These are phyloP conservation scores for Thermothelomyces thermophilus DNA, from an alignment of 2,329 filamentous ascomycete species.

Conservation along the genomic window DNA sequence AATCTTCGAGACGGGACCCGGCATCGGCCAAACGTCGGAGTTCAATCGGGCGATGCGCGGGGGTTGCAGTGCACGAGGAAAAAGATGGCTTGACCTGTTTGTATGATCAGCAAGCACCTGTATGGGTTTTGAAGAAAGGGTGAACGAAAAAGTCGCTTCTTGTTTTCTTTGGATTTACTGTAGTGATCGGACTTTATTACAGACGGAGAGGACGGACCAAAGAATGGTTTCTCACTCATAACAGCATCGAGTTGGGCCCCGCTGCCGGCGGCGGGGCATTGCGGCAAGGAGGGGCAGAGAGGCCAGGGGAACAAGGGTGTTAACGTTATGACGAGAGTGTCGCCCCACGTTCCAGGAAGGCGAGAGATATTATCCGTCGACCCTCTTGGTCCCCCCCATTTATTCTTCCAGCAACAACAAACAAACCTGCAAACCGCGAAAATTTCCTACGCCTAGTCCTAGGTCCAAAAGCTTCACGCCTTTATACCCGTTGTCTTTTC, in stretches of 20 bases:
- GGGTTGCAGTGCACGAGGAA: neutral
- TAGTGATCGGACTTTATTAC: no score
- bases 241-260: neutral
- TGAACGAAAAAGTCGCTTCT: neutral
- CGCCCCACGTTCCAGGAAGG: conserved; percentile 5
- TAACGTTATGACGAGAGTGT: neutral
- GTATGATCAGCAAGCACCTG: neutral
- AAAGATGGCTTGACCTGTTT: no score
- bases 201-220: no score
- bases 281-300: neutral
- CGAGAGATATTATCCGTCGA: conserved; percentile 3
- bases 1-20: neutral
- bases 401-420: neutral
- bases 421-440: neutral
- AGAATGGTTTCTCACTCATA: no score
- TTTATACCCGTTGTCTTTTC: neutral
- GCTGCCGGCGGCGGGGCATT: neutral
- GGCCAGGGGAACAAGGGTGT: neutral
- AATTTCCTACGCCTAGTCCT: neutral
- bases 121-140: neutral
- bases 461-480: neutral
- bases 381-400: neutral
- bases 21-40: conserved; percentile 5
- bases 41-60: neutral
- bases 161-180: no score